phyloP scores from a whole-genome alignment of 768 basidiomycete species.

The Trametes villosa region DNA sequence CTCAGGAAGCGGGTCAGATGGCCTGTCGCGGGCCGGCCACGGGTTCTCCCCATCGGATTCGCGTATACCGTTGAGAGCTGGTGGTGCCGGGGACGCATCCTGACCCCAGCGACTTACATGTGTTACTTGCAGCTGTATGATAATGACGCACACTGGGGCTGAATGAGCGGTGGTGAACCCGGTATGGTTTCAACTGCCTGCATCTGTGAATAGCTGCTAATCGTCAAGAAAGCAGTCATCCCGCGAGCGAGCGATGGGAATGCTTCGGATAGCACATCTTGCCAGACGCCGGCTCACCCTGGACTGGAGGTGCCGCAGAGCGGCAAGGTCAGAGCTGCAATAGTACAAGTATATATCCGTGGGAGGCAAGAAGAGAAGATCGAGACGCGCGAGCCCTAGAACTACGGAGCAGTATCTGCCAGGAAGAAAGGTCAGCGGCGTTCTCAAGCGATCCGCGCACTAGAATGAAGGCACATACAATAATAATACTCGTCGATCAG shows the following conservation, averaged over 20 bases:
- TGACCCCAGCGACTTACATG: too few species aligned
- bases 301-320: too few species aligned
- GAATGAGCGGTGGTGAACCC: too few species aligned
- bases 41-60: too few species aligned
- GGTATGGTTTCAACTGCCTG: too few species aligned
- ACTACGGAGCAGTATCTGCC: slow-evolving; percentile 52
- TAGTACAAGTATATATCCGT: slow-evolving; percentile 24
- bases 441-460: not conserved
- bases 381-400: not conserved
- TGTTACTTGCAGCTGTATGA: too few species aligned
- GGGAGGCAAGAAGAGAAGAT: slow-evolving; percentile 7
- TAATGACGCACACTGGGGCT: too few species aligned
- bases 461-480: slow-evolving; percentile 57
- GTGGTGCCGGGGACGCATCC: too few species aligned
- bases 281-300: too few species aligned
- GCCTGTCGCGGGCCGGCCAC: not conserved
- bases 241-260: too few species aligned
- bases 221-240: too few species aligned
- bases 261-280: not conserved
- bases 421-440: not conserved
- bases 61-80: not conserved
- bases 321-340: not conserved
- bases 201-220: too few species aligned
- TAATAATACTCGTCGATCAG: slow-evolving; percentile 91
- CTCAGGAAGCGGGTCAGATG: slow-evolving; percentile 1